These are phyloP conservation scores for Batkoa obscura DNA, from an alignment of 371 early-diverging fungal species.

Conservation along the genomic window DNA sequence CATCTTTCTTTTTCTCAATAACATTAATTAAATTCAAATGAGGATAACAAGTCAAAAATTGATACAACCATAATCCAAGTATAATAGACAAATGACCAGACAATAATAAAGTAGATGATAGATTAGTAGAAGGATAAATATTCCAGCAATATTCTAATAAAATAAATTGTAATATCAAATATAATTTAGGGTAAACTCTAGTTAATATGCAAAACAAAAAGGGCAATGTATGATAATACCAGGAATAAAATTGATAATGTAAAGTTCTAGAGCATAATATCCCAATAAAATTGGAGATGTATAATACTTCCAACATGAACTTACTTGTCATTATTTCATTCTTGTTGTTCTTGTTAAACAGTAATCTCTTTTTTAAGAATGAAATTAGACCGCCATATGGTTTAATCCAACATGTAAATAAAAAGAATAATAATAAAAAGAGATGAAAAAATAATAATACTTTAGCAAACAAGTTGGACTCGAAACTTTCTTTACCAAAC, in stretches of 20 bases:
- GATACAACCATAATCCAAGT: slow-evolving; percentile 8
- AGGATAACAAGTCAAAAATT: no score
- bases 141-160: slow-evolving; percentile 60
- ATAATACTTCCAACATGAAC: slow-evolving; percentile 29
- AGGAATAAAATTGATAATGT: slow-evolving; percentile 90
- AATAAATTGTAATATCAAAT: not conserved
- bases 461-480: slow-evolving; percentile 29
- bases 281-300: slow-evolving; percentile 70
- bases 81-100: slow-evolving; percentile 23
- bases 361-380: not conserved
- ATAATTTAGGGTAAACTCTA: slow-evolving; percentile 4
- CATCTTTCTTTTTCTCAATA: no score
- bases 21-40: no score
- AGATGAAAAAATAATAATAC: slow-evolving; percentile 38
- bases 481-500: slow-evolving; percentile 42
- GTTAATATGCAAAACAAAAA: slow-evolving; percentile 40
- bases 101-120: slow-evolving; percentile 28
- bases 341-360: not conserved
- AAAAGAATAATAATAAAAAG: slow-evolving; percentile 32
- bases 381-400: slow-evolving; percentile 9
- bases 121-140: slow-evolving; percentile 42
- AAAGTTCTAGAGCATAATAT: slow-evolving; percentile 69
- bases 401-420: slow-evolving; percentile 27
- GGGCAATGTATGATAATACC: slow-evolving; percentile 78
- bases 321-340: not conserved